Evolutionary conservation across 768 basidiomycete genomes (phyloP).

Genomic region (Mycena capillaripes): DNA sequence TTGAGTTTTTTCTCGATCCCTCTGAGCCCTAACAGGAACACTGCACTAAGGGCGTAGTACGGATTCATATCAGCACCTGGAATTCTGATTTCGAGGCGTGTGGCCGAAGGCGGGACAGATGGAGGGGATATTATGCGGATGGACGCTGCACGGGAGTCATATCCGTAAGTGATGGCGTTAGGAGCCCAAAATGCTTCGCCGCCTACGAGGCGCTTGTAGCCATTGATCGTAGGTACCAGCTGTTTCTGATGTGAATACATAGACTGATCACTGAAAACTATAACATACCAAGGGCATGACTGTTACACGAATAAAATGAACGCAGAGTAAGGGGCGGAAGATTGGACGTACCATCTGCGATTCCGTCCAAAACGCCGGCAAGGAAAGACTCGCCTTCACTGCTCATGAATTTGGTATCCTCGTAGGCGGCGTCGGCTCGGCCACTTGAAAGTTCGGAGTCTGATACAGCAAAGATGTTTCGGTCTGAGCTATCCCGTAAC

Average conservation of each 20-base stretch:
- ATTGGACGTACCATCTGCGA: constrained; percentile 81
- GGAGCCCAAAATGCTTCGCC: constrained; percentile 97
- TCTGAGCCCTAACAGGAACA: constrained; percentile 88
- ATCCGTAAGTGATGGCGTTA: constrained; percentile 93
- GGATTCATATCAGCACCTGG: constrained; percentile 99
- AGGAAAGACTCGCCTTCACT: constrained; percentile 91
- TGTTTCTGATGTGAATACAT: constrained; percentile 41
- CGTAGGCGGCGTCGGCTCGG: constrained; percentile 76
- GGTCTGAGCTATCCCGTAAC: constrained; percentile 74
- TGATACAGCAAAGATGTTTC: constrained; percentile 84
- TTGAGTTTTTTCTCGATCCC: constrained; percentile 86
- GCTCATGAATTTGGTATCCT: constrained; percentile 89
- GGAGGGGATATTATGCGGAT: constrained; percentile 95
- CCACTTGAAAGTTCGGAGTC: constrained; percentile 73
- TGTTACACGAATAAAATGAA: constrained; percentile 40
- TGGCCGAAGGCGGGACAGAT: constrained; percentile 82
- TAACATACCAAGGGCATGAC: constrained; percentile 85
- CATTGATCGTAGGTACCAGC: constrained; percentile 93
- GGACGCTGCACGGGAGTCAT: constrained; percentile 94
- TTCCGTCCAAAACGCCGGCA: constrained; percentile 91
- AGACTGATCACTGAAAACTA: not conserved
- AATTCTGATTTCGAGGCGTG: constrained; percentile 93
- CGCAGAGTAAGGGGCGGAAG: not conserved
- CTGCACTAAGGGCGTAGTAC: constrained; percentile 88
- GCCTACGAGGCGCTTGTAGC: constrained; percentile 96